phyloP scores from a whole-genome alignment of 345 rosid species.

The Dipteronia sinensis region DNA sequence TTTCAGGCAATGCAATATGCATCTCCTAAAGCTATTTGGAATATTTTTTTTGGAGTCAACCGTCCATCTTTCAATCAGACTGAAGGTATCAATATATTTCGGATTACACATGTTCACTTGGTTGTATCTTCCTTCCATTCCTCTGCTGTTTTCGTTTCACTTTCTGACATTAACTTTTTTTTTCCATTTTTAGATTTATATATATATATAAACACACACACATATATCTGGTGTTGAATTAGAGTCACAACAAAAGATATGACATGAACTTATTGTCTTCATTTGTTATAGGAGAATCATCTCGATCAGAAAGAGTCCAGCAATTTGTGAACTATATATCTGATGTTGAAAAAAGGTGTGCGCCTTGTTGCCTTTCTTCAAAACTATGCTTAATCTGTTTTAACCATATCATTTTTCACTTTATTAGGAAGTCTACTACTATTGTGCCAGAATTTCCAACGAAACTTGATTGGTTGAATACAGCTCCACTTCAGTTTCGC shows the following conservation, averaged over 20 bases:
- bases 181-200: too few relatives aligned
- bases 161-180: too few relatives aligned
- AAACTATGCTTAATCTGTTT: constrained; percentile 17
- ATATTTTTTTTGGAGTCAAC: constrained; percentile 62
- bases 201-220: background rate
- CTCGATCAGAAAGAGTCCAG: constrained; percentile 52
- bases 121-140: background rate
- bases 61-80: constrained; percentile 49
- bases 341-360: constrained; percentile 75
- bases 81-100: constrained; percentile 42
- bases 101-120: background rate
- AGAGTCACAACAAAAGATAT: background rate
- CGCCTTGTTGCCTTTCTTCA: background rate
- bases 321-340: constrained; percentile 75
- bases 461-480: constrained; percentile 89
- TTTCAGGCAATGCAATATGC: constrained; percentile 91
- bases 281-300: constrained; percentile 48
- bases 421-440: constrained; percentile 60
- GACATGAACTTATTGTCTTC: constrained; percentile 11
- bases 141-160: background rate
- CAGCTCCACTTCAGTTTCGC: constrained; percentile 80
- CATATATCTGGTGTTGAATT: background rate
- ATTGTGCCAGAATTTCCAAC: constrained; percentile 83
- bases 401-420: constrained; percentile 11
- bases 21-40: constrained; percentile 91